These are phyloP conservation scores for Corylus heterophylla DNA, from an alignment of 306 rosid genomes.

Conservation along the genomic window DNA sequence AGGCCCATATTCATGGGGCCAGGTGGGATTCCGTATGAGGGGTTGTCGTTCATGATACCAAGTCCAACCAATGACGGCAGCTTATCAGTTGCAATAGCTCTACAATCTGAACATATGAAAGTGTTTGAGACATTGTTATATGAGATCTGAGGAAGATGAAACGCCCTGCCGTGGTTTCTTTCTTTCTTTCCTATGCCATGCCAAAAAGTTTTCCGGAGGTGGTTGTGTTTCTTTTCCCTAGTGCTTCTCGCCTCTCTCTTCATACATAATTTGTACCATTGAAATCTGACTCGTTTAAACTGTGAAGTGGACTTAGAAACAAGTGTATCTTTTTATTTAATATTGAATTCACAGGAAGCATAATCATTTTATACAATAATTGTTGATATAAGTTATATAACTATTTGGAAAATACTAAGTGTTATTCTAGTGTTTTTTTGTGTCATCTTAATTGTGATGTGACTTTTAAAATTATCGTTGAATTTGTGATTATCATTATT, in stretches of 20 bases:
- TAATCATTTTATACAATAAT: background rate
- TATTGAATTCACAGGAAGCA: conserved; percentile 1
- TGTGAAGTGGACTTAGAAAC: conserved; percentile 21
- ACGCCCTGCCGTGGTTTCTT: background rate
- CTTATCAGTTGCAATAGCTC: conserved; percentile 62
- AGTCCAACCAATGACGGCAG: conserved; percentile 68
- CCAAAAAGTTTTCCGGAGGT: conserved; percentile 26
- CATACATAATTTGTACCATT: conserved; percentile 23
- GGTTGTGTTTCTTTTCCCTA: conserved; percentile 22
- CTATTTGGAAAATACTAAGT: too few species aligned
- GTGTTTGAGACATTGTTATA: conserved; percentile 51
- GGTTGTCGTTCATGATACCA: conserved; percentile 67
- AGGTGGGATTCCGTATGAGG: conserved; percentile 86
- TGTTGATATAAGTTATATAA: too few species aligned
- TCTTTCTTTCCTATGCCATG: too few species aligned
- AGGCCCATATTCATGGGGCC: conserved; percentile 97
- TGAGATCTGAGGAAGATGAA: conserved; percentile 41
- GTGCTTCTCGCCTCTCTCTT: background rate
- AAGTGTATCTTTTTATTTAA: conserved; percentile 15
- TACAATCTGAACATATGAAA: conserved; percentile 65
- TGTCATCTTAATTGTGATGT: too few species aligned
- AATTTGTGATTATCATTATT: too few species aligned
- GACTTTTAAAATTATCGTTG: too few species aligned
- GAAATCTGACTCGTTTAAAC: conserved; percentile 22
- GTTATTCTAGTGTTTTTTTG: too few species aligned